Evolutionary conservation across 345 rosid genomes (phyloP), one percentile per base, ranked within the genome.

Genomic region (Barbarea vulgaris): DNA sequence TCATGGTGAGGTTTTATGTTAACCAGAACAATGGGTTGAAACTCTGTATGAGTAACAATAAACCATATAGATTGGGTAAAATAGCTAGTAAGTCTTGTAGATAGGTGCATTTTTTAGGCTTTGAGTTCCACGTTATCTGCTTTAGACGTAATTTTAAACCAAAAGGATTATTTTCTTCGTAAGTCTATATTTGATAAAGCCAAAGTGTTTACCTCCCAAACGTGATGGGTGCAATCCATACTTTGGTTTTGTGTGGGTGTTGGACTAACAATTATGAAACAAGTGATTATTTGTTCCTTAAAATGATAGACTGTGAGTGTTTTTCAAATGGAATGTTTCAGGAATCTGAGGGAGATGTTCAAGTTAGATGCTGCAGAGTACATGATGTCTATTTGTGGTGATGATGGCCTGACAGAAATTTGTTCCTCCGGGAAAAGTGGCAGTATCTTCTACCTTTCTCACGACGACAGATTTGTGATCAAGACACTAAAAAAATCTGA

Each of bases 341-440:
- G 98, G 93, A 91, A 91, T 81, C 76, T 94, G 77, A 87, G 98
- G 83, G 93, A 94, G 84, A 84, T 94, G 97, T 94, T 94, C 85
- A 88, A 87, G 85, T 81, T 94, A 80, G 96, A 94, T 87, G 92
- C 97, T 59, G 98, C 98, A 4, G 98, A 94, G 79, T 94, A 87
- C 83, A 91, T 94, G 98, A 94, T 94, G 98, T 94, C 98, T 80
- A 91, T 94, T 25, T 94, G 98, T 80, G 97, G 97, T 48, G 93
- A 89, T 78, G 92, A 94, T 80, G 97, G 97, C 77, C 85, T 94
- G 14, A 87, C 84, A 68, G 96, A 88, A 81, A 70, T 87, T 83
- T 82, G 87, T 74, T 91, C 98, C 63, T 84, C 98, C 0, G 97
- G 98, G 67, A 94, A 94, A 87, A 94, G 98, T 69, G 98, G 97